Percentiles rank a stretch among this genome's conserved stretches.
Evolutionary conservation across 352 stramenopile genomes (phyloP).

Genomic region (Pythium oligandrum): DNA sequence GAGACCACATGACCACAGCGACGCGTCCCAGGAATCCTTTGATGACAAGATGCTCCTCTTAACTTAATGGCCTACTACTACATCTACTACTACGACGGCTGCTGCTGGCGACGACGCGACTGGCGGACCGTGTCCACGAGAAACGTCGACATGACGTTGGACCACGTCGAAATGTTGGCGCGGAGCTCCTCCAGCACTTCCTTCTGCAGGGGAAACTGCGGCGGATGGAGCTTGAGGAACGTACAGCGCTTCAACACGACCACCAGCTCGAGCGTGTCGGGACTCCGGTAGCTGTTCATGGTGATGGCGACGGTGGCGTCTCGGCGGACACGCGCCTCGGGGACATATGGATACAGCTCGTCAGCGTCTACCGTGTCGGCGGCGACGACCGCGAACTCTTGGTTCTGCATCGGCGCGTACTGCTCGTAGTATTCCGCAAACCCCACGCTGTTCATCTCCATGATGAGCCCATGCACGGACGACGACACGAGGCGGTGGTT

Average conservation of each 20-base stretch:
- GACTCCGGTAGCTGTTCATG: conserved; percentile 5
- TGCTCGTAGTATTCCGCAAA: conserved; percentile 12
- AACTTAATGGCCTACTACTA: no score
- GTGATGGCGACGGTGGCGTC: conserved; percentile 26
- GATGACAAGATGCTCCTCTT: no score
- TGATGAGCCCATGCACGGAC: conserved; percentile 15
- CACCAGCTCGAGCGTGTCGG: conserved; percentile 8
- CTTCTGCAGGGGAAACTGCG: conserved; percentile 8
- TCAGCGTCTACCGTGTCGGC: conserved; percentile 43
- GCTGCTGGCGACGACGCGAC: no score
- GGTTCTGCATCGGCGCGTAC: neutral
- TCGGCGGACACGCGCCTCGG: conserved; percentile 30
- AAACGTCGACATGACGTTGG: conserved; percentile 9
- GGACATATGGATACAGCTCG: conserved; percentile 38
- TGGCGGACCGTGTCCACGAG: neutral
- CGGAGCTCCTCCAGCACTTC: conserved; percentile 3
- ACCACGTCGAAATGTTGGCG: conserved; percentile 8
- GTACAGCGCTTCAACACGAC: conserved; percentile 15
- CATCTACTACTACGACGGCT: no score
- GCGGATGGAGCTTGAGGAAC: conserved; percentile 9
- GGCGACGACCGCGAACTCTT: conserved; percentile 26
- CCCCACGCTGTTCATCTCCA: conserved; percentile 37
- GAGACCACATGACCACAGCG: no score
- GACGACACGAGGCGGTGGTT: conserved; percentile 30
- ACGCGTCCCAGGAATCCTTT: no score